A percentile compares a stretch with the other conserved stretches of the same genome.
These are phyloP conservation scores for Ceratobasidium papillatum DNA, from an alignment of 1,284 basidiomycete genomes.

Conservation along the genomic window DNA sequence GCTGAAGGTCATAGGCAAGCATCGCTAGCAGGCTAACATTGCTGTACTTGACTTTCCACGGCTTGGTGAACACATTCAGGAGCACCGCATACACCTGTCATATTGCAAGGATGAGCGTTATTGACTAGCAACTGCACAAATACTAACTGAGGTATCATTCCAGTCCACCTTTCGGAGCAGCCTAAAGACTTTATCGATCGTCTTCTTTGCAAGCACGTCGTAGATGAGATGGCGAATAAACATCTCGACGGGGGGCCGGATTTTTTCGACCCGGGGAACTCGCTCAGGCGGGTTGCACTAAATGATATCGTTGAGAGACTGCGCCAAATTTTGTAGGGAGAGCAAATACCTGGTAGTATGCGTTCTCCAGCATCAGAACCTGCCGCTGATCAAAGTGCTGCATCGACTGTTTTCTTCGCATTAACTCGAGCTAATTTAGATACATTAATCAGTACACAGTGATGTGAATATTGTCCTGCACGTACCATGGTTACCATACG, in stretches of 20 bases:
- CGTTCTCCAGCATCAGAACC: constrained; percentile 91
- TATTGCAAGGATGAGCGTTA: not conserved
- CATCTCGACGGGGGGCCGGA: constrained; percentile 86
- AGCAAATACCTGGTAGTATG: constrained; percentile 86
- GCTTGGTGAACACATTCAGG: constrained; percentile 89
- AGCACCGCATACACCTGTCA: constrained; percentile 49
- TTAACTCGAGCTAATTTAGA: constrained; percentile 78
- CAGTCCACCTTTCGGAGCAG: constrained; percentile 94
- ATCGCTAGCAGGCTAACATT: constrained; percentile 93
- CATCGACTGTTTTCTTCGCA: constrained; percentile 92
- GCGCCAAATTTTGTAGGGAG: not conserved
- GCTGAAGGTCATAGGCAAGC: constrained; percentile 90
- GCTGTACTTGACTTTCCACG: constrained; percentile 95
- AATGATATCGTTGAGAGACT: constrained; percentile 37
- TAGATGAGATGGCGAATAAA: constrained; percentile 95
- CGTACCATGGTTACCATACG: constrained; percentile 83
- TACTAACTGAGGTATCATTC: constrained; percentile 71
- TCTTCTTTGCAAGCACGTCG: constrained; percentile 89
- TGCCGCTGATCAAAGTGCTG: constrained; percentile 93
- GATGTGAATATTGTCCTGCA: constrained; percentile 41
- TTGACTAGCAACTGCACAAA: not conserved
- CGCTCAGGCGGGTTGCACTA: constrained; percentile 98
- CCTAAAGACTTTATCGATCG: constrained; percentile 92
- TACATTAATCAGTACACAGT: not conserved
- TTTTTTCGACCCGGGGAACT: constrained; percentile 82